phyloP scores from a whole-genome alignment of 2,329 filamentous ascomycete genomes.

The Botryosphaeria dothidea region DNA sequence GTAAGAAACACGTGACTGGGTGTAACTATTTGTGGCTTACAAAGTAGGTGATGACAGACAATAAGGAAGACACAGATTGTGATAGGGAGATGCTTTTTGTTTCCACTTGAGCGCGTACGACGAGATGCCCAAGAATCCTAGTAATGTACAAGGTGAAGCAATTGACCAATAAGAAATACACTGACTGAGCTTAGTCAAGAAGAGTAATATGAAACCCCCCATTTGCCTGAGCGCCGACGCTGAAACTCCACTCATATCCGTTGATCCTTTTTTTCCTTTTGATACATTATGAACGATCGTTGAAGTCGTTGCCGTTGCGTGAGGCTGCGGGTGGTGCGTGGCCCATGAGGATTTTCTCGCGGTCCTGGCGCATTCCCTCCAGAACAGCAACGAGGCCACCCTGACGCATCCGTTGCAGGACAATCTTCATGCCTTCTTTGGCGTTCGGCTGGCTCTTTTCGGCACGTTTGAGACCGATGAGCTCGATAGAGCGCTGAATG shows the following conservation, averaged over 20 bases:
- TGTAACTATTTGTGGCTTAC: neutral
- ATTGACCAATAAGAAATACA: conserved; percentile 15
- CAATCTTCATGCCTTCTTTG: conserved; percentile 79
- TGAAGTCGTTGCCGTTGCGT: conserved; percentile 5
- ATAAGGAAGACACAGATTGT: neutral
- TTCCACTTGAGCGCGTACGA: neutral
- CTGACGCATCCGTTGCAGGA: conserved; percentile 69
- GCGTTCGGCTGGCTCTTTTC: conserved; percentile 78
- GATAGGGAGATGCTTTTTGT: conserved; percentile 16
- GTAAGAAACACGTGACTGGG: neutral
- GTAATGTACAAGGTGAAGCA: neutral
- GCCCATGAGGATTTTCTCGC: conserved; percentile 36
- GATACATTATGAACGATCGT: conserved; percentile 7
- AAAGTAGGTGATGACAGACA: neutral
- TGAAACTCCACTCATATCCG: conserved; percentile 11
- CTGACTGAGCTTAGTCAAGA: conserved; percentile 16
- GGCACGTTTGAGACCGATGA: conserved; percentile 74
- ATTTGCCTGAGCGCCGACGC: conserved; percentile 19
- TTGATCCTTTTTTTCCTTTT: neutral
- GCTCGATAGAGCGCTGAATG: conserved; percentile 79
- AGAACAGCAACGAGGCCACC: conserved; percentile 70
- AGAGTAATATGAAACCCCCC: conserved; percentile 4
- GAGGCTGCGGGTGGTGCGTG: neutral
- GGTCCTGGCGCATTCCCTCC: conserved; percentile 68
- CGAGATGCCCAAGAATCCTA: neutral